Evolutionary conservation across 768 basidiomycete species (phyloP).

Genomic region (Arthromyces matolae): DNA sequence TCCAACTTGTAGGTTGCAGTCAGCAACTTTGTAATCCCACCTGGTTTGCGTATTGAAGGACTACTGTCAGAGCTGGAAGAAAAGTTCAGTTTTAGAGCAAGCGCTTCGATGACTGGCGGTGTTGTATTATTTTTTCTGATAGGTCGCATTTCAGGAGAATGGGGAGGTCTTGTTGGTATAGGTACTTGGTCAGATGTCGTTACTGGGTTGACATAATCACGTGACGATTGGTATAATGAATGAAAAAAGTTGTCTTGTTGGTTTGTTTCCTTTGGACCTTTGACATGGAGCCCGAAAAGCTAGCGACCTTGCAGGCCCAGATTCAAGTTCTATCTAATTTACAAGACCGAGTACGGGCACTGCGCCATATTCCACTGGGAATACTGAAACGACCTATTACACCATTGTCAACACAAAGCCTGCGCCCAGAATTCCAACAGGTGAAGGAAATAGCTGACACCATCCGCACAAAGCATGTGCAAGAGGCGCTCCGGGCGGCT

Average conservation of each 20-base stretch:
- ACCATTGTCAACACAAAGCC: slow-evolving; percentile 22
- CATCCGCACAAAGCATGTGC: slow-evolving; percentile 48
- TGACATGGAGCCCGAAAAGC: slow-evolving; percentile 15
- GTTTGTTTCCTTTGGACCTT: no score
- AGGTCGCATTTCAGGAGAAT: slow-evolving; percentile 28
- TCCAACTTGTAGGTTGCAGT: not conserved
- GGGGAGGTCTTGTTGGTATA: slow-evolving; percentile 34
- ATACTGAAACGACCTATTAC: slow-evolving; percentile 38
- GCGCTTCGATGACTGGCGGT: slow-evolving; percentile 15
- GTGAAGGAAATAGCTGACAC: slow-evolving; percentile 45
- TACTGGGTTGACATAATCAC: slow-evolving; percentile 7
- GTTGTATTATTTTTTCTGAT: slow-evolving; percentile 36
- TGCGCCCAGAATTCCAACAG: slow-evolving; percentile 40
- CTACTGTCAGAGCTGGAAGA: slow-evolving; percentile 15
- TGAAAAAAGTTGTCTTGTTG: no score
- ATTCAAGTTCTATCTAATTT: slow-evolving; percentile 47
- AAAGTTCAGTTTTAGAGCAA: slow-evolving; percentile 26
- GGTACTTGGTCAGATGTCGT: slow-evolving; percentile 36
- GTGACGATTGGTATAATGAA: not conserved
- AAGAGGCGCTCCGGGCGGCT: slow-evolving; percentile 55
- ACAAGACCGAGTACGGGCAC: slow-evolving; percentile 37
- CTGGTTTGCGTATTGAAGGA: slow-evolving; percentile 6
- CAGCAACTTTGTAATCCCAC: not conserved
- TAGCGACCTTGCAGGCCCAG: slow-evolving; percentile 32
- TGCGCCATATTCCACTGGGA: slow-evolving; percentile 43